Evolutionary conservation across 2,329 filamentous ascomycete genomes (phyloP), one percentile per base, ranked within the genome.

Genomic region (Botrytis elliptica): DNA sequence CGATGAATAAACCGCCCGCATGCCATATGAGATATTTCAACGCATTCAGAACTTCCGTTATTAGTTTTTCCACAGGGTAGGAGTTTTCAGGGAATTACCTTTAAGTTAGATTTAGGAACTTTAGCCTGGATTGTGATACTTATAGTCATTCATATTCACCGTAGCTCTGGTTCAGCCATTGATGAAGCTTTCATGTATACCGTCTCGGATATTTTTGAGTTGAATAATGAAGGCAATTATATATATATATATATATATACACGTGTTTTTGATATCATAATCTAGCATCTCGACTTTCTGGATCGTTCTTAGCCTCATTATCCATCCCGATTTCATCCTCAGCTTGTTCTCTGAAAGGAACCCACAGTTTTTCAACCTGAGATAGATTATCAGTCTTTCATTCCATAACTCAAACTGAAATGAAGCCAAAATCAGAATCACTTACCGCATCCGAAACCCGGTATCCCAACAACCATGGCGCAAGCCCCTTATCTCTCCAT

Each of bases 401-500:
- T 9, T 22, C 25, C 5, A 29, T n/a, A 1, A 14, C 4, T 18
- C 10, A 16, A 10, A 40, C 5, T 40, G 22, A n/a, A 16, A 42
- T 44, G 1, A 42, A 8, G 12, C 2, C 8, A 6, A 29, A 29
- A 12, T 3, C 1, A 42, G 16, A 29, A 22, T 1, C 20, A 72
- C 74, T 73, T 55, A 84, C 82, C 78, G 83, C 83, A 60, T 78
- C 78, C 40, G 82, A 75, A 77, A 81, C 80, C 76, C 84, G 80
- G 77, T 84, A 85, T 16, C 83, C 83, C 42, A 85, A 74, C 66
- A 85, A 75, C 71, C 79, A 80, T 0, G 82, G 82, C 16, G 81
- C 81, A 69, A 85, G 73, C 1, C 79, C 81, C 0, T 82, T 82
- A 76, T 85, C 83, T 67, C 83, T 79, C 84, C 84, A 85, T 0